Percentiles rank a stretch among this genome's conserved stretches.
Evolutionary conservation across 305 asterid species (phyloP).

Genomic region (Striga hermonthica): DNA sequence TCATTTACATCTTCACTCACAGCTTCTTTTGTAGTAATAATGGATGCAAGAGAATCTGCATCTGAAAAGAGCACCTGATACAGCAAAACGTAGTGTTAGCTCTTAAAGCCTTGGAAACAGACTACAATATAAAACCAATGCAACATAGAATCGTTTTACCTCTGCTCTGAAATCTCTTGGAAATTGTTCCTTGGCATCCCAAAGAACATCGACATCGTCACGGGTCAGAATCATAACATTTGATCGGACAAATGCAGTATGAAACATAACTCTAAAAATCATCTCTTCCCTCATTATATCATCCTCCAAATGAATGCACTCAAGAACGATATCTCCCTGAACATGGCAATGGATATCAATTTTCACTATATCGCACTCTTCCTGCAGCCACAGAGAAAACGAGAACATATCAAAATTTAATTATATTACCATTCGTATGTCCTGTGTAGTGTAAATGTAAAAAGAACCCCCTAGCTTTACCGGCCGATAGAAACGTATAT

Average conservation of each 20-base stretch:
- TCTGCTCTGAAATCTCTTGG: slow-evolving; percentile 81
- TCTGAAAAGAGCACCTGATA: slow-evolving; percentile 89
- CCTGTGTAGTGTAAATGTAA: slow-evolving; percentile 15
- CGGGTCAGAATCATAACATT: slow-evolving; percentile 72
- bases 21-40: slow-evolving; percentile 47
- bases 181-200: slow-evolving; percentile 87
- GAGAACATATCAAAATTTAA: slow-evolving; percentile 49
- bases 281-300: slow-evolving; percentile 81
- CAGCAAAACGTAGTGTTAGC: slow-evolving; percentile 43
- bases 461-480: slow-evolving; percentile 41
- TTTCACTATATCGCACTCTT: slow-evolving; percentile 80
- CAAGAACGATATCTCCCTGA: slow-evolving; percentile 93
- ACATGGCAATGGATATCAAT: slow-evolving; percentile 66
- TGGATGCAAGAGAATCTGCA: slow-evolving; percentile 66
- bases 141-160: slow-evolving; percentile 47
- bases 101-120: slow-evolving; percentile 34
- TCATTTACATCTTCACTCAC: slow-evolving; percentile 64
- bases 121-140: slow-evolving; percentile 31
- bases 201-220: slow-evolving; percentile 84
- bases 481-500: slow-evolving; percentile 58
- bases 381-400: slow-evolving; percentile 57
- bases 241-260: slow-evolving; percentile 84
- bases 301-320: slow-evolving; percentile 89
- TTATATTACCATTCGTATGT: neutral
- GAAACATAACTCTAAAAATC: slow-evolving; percentile 90